Evolutionary conservation across 164 flowering plant species (phyloP), one percentile per base, ranked within the genome.

Genomic region (Annona cherimola): DNA sequence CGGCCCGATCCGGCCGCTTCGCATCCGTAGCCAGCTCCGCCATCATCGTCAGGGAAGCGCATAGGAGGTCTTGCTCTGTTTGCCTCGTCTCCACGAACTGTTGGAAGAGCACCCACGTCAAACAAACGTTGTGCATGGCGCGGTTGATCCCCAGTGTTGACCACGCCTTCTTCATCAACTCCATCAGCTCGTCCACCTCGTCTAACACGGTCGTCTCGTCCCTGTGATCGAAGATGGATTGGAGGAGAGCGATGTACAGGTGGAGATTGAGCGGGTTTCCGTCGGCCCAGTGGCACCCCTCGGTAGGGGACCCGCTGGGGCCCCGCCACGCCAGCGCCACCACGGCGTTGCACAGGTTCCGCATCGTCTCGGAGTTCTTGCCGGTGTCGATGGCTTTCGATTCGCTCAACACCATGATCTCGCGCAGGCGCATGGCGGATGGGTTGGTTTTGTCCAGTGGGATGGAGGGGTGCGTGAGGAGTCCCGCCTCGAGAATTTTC

Each of bases 131-230:
- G 67, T 95, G 99, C 0, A 89, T 74, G 0, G 81, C 59, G 69
- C 79, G 75, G 39, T 76, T 86, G 63, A 95, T 87, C 40, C 90
- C 97, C 62, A 95, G 63, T 1, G 86, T 90, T 2, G 93, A 74
- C 99, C 99, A 95, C 35, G 98, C 91, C 84, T 95, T 95, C 86
- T 90, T 93, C 86, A 95, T 91, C 1, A 91, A 85, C 76, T 95
- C 99, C 1, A 91, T 67, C 7, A 95, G 79, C 83, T 95, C 98
- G 67, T 95, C 99, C 0, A 95, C 83, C 78, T 91, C 98, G 40
- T 95, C 98, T 0, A 95, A 84, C 44, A 95, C 96, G 8, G 79
- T 45, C 0, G 97, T 89, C 71, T 89, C 91, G 12, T 95, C 99
- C 69, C 85, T 86, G 41, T 71, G 3, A 75, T 95, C 99, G 64